These are phyloP conservation scores for Saturnispora sanitii DNA, from an alignment of 805 yeast genomes.

Conservation along the genomic window DNA sequence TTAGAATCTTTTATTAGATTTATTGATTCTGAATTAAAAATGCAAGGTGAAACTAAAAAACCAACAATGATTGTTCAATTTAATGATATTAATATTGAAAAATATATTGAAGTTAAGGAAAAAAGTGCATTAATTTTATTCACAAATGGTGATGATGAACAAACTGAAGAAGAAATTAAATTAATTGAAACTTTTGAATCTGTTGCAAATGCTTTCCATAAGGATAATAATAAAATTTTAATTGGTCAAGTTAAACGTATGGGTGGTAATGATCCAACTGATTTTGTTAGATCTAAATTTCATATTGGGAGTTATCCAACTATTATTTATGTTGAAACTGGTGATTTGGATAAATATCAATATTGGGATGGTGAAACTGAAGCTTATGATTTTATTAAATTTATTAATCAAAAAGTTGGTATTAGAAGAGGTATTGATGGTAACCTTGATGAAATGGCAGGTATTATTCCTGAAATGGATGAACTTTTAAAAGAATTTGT, in stretches of 20 bases:
- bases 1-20: slow-evolving; percentile 35
- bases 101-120: slow-evolving; percentile 21
- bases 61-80: slow-evolving; percentile 20
- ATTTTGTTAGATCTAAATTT: slow-evolving; percentile 32
- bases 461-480: slow-evolving; percentile 29
- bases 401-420: slow-evolving; percentile 35
- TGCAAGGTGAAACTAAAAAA: slow-evolving; percentile 5
- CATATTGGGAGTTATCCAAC: slow-evolving; percentile 44
- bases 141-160: slow-evolving; percentile 36
- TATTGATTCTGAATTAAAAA: slow-evolving; percentile 7
- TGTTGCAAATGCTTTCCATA: slow-evolving; percentile 39
- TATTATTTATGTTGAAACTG: slow-evolving; percentile 36
- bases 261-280: slow-evolving; percentile 33
- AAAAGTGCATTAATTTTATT: slow-evolving; percentile 45
- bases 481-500: slow-evolving; percentile 24
- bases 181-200: slow-evolving; percentile 41
- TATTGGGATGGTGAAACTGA: slow-evolving; percentile 35
- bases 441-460: slow-evolving; percentile 29
- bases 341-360: slow-evolving; percentile 28
- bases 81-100: slow-evolving; percentile 23
- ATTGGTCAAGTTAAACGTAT: slow-evolving; percentile 42
- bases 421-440: slow-evolving; percentile 35
- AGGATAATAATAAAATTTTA: slow-evolving; percentile 30
- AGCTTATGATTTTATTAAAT: slow-evolving; percentile 38
- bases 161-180: slow-evolving; percentile 43